Percentiles rank a stretch among this genome's conserved stretches.
Evolutionary conservation across 352 stramenopile genomes (phyloP).

Genomic region (Pythium monospermum): DNA sequence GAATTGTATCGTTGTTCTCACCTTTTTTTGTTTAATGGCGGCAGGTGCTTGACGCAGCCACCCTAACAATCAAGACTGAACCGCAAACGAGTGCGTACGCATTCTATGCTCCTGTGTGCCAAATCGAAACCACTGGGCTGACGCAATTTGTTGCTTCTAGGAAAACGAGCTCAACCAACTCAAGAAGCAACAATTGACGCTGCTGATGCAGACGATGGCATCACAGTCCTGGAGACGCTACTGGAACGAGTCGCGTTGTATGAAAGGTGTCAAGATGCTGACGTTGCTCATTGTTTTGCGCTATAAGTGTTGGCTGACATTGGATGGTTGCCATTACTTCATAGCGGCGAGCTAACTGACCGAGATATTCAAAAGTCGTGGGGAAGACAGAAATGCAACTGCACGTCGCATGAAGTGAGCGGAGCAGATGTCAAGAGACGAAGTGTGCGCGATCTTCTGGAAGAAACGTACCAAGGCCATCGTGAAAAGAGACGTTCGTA

Average conservation of each 20-base stretch:
- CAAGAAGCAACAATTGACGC: not conserved
- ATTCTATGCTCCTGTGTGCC: not conserved
- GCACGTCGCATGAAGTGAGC: conserved; percentile 1
- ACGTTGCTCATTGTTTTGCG: not conserved
- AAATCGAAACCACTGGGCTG: too few species aligned
- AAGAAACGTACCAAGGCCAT: conserved; percentile 8
- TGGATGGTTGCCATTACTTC: not conserved
- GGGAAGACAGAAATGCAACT: conserved; percentile 2
- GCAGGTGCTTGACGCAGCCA: conserved; percentile 7
- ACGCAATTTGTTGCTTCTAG: too few species aligned
- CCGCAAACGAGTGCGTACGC: not conserved
- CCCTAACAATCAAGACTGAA: not conserved
- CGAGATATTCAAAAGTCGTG: conserved; percentile 18
- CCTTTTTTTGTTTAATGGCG: not conserved
- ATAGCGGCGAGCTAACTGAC: conserved; percentile 13
- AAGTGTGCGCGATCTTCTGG: not conserved
- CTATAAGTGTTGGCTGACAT: too few species aligned
- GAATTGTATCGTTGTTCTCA: not conserved
- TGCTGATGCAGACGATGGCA: not conserved
- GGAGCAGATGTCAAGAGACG: conserved; percentile 9
- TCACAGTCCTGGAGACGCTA: conserved; percentile 9
- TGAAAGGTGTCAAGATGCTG: conserved; percentile 2
- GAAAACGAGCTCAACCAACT: not conserved
- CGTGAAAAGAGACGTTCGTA: conserved; percentile 1
- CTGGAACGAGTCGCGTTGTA: conserved; percentile 14